Base-by-base conservation (phyloP, 2,329 filamentous ascomycete genomes). In the Ophiognomonia clavigignenti-juglandacearum region DNA sequence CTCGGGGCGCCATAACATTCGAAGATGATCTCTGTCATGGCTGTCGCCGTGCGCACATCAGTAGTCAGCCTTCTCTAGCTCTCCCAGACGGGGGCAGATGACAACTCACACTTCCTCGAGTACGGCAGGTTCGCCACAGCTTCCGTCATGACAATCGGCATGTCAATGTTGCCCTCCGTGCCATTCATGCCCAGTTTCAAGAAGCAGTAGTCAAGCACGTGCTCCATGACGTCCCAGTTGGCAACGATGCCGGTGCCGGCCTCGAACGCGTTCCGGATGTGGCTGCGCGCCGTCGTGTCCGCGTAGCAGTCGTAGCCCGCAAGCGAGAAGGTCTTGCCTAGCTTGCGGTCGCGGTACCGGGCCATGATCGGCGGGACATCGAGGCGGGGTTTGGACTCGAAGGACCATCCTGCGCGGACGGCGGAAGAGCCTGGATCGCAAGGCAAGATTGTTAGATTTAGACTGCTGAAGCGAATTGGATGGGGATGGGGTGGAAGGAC, bases 191-290 rank as follows among this genome's bases (percentile, higher is more conserved):
- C 93, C 45, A 98, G 71, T 69, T 96, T 97, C 56, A 96, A 75
- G 64, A 98, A 98, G 35, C 91, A 78, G 65, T 96, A 96, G 69
- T 98, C 93, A 39, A 98, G 70, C 5, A 96, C 76, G 49, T 92
- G 90, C 66, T 98, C 93, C 82, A 96, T 90, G 27, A 90, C 91
- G 66, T 98, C 93, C 90, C 95, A 98, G 63, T 97, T 97, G 65
- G 88, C 91, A 51, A 97, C 82, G 39, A 98, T 85, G 54, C 91
- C 92, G 37, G 85, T 92, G 20, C 91, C 91, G 2, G 85, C 80
- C 64, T 98, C 93, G 59, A 96, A 97, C 1, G 91, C 85, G 64
- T 88, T 87, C 63, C 92, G 85, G 50, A 95, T 85, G 64, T 97
- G 93, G 10, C 90, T 88, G 47, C 88, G 80, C 19, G 93, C 90